These are phyloP conservation scores for Coleophoma crateriformis DNA, from an alignment of 2,329 filamentous ascomycete genomes.

Conservation along the genomic window DNA sequence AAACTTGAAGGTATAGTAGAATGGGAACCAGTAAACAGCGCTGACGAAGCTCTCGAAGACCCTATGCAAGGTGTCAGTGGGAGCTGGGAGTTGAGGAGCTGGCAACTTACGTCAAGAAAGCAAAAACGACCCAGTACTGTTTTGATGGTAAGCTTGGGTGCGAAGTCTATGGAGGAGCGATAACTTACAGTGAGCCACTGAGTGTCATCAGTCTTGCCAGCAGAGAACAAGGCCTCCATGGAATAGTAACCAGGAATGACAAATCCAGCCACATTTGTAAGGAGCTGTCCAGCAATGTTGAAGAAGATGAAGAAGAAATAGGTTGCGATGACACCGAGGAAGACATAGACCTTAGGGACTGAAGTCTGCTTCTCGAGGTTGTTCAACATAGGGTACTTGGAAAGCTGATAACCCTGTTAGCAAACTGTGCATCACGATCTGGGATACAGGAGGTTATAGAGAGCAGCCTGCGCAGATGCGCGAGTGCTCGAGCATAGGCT, in stretches of 20 bases:
- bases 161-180: neutral
- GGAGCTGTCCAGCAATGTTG: slow-evolving; percentile 83
- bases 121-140: slow-evolving; percentile 84
- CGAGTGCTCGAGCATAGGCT: neutral
- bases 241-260: slow-evolving; percentile 82
- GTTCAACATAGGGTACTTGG: slow-evolving; percentile 77
- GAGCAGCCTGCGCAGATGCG: neutral
- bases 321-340: slow-evolving; percentile 68
- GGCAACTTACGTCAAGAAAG: slow-evolving; percentile 63
- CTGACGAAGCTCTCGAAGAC: slow-evolving; percentile 78
- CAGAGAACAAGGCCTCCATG: slow-evolving; percentile 68
- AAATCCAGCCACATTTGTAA: slow-evolving; percentile 84
- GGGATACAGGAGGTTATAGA: neutral
- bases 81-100: neutral
- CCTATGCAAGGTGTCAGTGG: slow-evolving; percentile 27
- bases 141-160: slow-evolving; percentile 8
- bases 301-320: slow-evolving; percentile 93
- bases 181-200: slow-evolving; percentile 68
- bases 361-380: slow-evolving; percentile 81
- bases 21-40: slow-evolving; percentile 92
- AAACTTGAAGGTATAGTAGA: slow-evolving; percentile 99
- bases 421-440: neutral
- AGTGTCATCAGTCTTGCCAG: slow-evolving; percentile 70
- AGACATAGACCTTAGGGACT: slow-evolving; percentile 79
- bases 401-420: slow-evolving; percentile 49